phyloP scores from a whole-genome alignment of 164 flowering plant species.

The Cinnamomum chago region DNA sequence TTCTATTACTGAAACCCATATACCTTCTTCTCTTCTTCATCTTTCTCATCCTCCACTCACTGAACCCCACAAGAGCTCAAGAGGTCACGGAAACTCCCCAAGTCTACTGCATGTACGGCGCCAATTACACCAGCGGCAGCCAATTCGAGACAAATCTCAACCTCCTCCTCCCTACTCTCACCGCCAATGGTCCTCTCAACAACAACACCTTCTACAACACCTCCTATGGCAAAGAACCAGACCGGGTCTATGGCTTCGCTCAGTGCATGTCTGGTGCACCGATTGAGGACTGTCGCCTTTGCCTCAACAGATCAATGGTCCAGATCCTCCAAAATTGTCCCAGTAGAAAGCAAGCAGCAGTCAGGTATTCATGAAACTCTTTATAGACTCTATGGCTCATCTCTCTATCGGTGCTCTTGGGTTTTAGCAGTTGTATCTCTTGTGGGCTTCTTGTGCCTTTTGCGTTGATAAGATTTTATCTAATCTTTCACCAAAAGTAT shows the following conservation, averaged over 20 bases:
- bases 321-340: background rate
- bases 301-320: background rate
- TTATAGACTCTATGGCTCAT: too few species aligned
- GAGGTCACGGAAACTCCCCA: background rate
- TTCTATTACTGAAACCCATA: too few species aligned
- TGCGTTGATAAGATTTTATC: too few species aligned
- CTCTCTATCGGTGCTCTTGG: too few species aligned
- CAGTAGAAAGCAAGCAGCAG: background rate
- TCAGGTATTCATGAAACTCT: background rate
- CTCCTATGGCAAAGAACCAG: background rate
- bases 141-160: background rate
- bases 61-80: background rate
- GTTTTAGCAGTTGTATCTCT: too few species aligned
- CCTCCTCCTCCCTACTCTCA: background rate
- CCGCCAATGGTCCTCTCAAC: background rate
- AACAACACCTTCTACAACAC: background rate
- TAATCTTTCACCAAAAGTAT: too few species aligned
- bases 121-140: slow-evolving; percentile 1
- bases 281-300: background rate
- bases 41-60: background rate
- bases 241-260: background rate
- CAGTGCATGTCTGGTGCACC: background rate
- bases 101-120: background rate
- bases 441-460: too few species aligned
- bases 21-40: too few species aligned